phyloP scores from a whole-genome alignment of 495 filamentous ascomycete genomes.

The Hyphodiscus hymeniophilus region DNA sequence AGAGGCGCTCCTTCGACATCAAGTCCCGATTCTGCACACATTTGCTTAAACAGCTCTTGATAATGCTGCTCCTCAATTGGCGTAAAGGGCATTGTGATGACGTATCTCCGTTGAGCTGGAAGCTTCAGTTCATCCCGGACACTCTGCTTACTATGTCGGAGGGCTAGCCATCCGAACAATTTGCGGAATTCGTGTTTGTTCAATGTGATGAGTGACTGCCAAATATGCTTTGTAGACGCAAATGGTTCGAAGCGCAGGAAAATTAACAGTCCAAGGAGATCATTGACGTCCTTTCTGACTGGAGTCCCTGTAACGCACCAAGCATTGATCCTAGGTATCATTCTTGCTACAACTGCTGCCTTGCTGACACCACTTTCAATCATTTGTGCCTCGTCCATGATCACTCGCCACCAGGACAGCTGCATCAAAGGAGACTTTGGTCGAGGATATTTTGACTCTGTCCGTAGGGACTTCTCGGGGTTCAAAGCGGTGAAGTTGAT shows the following conservation, averaged over 20 bases:
- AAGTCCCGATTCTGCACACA: constrained; percentile 61
- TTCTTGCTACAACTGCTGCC: constrained; percentile 68
- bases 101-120: constrained; percentile 72
- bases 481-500: constrained; percentile 62
- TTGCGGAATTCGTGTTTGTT: constrained; percentile 52
- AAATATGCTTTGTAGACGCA: constrained; percentile 49
- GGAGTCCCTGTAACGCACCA: constrained; percentile 96
- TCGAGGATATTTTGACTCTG: constrained; percentile 56
- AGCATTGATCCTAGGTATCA: constrained; percentile 75
- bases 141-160: constrained; percentile 78
- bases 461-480: constrained; percentile 58
- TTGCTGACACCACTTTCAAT: constrained; percentile 80
- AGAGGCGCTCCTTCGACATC: constrained; percentile 54
- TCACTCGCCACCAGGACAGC: constrained; percentile 81
- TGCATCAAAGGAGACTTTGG: constrained; percentile 67
- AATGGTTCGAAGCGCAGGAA: constrained; percentile 79
- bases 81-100: constrained; percentile 84
- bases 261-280: constrained; percentile 57
- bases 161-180: constrained; percentile 59
- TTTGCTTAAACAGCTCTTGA: constrained; percentile 57
- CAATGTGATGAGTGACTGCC: constrained; percentile 52
- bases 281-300: constrained; percentile 66
- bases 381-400: constrained; percentile 94
- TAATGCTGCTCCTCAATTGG: constrained; percentile 87
- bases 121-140: constrained; percentile 64